phyloP scores from a whole-genome alignment of 805 yeast species.

The Metschnikowia lunata region DNA sequence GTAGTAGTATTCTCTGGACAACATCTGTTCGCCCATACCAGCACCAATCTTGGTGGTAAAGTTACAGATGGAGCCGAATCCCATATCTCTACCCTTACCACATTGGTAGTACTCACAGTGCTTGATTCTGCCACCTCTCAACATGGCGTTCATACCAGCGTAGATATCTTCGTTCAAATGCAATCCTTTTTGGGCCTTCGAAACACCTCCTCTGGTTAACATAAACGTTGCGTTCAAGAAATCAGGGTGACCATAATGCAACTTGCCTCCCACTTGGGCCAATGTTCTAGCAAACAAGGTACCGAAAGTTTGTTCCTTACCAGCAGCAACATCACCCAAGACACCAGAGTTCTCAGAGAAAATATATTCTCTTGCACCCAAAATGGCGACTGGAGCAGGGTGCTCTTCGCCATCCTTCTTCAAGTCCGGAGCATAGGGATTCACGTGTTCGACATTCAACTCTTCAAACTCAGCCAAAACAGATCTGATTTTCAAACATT shows the following conservation, averaged over 20 bases:
- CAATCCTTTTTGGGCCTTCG: constrained; percentile 78
- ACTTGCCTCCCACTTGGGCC: constrained; percentile 77
- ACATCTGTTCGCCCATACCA: constrained; percentile 87
- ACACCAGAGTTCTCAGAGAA: constrained; percentile 81
- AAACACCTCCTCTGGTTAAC: constrained; percentile 84
- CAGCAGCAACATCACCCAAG: constrained; percentile 83
- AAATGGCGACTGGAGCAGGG: constrained; percentile 65
- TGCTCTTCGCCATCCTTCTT: constrained; percentile 47
- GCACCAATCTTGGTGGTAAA: constrained; percentile 85
- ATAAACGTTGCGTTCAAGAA: constrained; percentile 69
- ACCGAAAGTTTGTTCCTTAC: constrained; percentile 85
- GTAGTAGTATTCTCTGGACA: constrained; percentile 77
- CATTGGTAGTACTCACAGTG: constrained; percentile 83
- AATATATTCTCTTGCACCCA: constrained; percentile 80
- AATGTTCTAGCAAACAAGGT: constrained; percentile 78
- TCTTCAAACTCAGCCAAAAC: constrained; percentile 77
- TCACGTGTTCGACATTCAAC: constrained; percentile 50
- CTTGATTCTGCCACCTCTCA: constrained; percentile 79
- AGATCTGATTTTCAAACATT: constrained; percentile 72
- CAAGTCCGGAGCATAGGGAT: constrained; percentile 76
- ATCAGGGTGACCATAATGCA: constrained; percentile 87
- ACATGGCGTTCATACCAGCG: constrained; percentile 77
- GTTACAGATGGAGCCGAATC: constrained; percentile 76
- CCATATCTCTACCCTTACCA: constrained; percentile 84
- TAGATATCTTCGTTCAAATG: constrained; percentile 83